Conservation (phyloP, 371 early-diverging fungal genomes). For the Mortierella sp. region DNA sequence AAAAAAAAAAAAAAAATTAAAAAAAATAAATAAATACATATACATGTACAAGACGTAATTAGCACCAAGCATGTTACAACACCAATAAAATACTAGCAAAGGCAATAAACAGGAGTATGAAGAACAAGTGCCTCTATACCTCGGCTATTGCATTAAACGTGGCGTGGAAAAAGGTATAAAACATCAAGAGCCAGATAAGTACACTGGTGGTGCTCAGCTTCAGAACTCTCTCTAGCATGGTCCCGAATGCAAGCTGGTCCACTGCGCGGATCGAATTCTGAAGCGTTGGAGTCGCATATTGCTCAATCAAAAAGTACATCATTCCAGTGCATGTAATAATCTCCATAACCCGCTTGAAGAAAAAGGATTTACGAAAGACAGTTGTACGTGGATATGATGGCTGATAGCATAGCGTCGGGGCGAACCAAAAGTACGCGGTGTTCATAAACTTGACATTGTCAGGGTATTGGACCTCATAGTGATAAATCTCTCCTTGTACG, state of each 20-base stretch:
- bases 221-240: constrained; percentile 86
- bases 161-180: constrained; percentile 91
- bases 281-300: constrained; percentile 89
- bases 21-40: not conserved
- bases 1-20: not conserved
- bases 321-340: constrained; percentile 71
- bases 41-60: too few species aligned
- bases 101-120: not conserved
- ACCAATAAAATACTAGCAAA: not conserved
- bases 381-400: constrained; percentile 85
- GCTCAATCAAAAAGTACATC: constrained; percentile 86
- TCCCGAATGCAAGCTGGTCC: constrained; percentile 73
- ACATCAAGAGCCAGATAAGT: constrained; percentile 90
- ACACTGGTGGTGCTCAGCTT: constrained; percentile 87
- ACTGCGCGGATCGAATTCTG: constrained; percentile 82
- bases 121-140: constrained; percentile 31
- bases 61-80: not conserved
- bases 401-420: constrained; percentile 93
- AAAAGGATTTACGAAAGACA: constrained; percentile 78
- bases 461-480: constrained; percentile 77
- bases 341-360: constrained; percentile 85
- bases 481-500: constrained; percentile 56
- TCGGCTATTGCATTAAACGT: constrained; percentile 87
- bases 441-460: constrained; percentile 78
- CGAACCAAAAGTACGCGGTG: constrained; percentile 82